Conservation (phyloP, 352 stramenopile genomes). For the Phytophthora boehmeriae region DNA sequence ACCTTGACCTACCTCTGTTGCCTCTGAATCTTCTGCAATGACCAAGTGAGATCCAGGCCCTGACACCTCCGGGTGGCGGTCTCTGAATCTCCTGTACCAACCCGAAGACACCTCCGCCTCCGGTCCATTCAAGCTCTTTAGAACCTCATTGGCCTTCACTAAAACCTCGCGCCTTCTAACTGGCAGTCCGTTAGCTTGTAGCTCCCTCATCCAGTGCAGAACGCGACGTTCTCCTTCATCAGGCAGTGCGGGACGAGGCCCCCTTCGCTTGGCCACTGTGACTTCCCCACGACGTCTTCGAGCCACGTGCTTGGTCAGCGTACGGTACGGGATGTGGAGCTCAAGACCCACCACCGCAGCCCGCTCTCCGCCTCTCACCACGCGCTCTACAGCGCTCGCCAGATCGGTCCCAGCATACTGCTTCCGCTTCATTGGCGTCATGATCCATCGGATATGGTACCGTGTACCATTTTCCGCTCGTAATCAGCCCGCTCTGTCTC, state of each 20-base stretch:
- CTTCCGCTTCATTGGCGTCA: slow-evolving; percentile 15
- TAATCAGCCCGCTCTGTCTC: background rate
- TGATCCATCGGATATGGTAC: background rate
- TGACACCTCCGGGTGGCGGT: slow-evolving; percentile 21
- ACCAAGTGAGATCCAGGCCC: slow-evolving; percentile 12
- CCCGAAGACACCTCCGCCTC: slow-evolving; percentile 16
- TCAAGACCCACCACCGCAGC: slow-evolving; percentile 11
- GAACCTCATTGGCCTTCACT: slow-evolving; percentile 22
- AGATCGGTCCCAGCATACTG: slow-evolving; percentile 16
- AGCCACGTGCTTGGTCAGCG: slow-evolving; percentile 23
- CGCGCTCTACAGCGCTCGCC: slow-evolving; percentile 19
- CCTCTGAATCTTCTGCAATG: background rate
- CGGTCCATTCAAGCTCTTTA: slow-evolving; percentile 3
- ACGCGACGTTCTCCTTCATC: slow-evolving; percentile 13
- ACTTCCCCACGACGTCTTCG: slow-evolving; percentile 13
- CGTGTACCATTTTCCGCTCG: background rate
- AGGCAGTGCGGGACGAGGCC: slow-evolving; percentile 14
- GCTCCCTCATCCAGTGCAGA: slow-evolving; percentile 20
- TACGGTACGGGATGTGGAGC: slow-evolving; percentile 24
- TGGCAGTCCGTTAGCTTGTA: slow-evolving; percentile 15
- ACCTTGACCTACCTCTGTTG: background rate
- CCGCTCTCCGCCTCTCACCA: slow-evolving; percentile 19
- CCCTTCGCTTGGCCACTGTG: slow-evolving; percentile 6
- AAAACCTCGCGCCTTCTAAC: slow-evolving; percentile 21
- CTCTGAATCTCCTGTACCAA: slow-evolving; percentile 24